Evolutionary conservation across 495 filamentous ascomycete genomes (phyloP).

Genomic region (Aspergillus biplanus): DNA sequence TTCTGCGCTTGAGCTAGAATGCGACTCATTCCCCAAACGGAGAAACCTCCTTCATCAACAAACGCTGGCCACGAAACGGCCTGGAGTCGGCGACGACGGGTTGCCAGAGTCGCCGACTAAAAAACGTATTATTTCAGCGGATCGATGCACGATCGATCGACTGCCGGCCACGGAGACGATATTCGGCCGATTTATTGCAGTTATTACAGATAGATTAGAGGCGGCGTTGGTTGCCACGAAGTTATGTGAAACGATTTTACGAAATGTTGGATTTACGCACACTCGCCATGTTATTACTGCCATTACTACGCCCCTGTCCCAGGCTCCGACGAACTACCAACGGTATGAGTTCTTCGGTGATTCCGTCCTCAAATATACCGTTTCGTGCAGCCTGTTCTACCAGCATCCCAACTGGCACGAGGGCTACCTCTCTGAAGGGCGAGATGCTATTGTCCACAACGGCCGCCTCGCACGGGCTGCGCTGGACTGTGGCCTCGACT

Average conservation of each 20-base stretch:
- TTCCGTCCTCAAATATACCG: slow-evolving; percentile 76
- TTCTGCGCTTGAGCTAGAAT: slow-evolving; percentile 33
- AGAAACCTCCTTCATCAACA: slow-evolving; percentile 38
- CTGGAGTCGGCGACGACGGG: slow-evolving; percentile 13
- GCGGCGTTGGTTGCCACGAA: slow-evolving; percentile 63
- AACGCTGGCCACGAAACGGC: slow-evolving; percentile 14
- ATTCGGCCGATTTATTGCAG: slow-evolving; percentile 75
- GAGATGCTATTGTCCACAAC: slow-evolving; percentile 76
- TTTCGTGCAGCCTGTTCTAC: slow-evolving; percentile 69
- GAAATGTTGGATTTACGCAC: slow-evolving; percentile 55
- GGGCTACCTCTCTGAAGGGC: slow-evolving; percentile 69
- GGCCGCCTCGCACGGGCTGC: slow-evolving; percentile 66
- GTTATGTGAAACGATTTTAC: slow-evolving; percentile 64
- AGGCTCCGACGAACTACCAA: slow-evolving; percentile 73
- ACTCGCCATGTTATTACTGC: slow-evolving; percentile 68
- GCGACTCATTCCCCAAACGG: slow-evolving; percentile 31
- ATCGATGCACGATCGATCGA: slow-evolving; percentile 49
- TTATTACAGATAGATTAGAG: slow-evolving; percentile 72
- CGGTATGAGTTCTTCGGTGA: slow-evolving; percentile 90
- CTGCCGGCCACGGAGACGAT: slow-evolving; percentile 63
- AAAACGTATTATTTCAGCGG: slow-evolving; percentile 29
- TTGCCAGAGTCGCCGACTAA: slow-evolving; percentile 23
- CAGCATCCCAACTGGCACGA: slow-evolving; percentile 74
- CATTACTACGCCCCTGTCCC: slow-evolving; percentile 67
- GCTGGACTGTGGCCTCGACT: slow-evolving; percentile 63